These are phyloP conservation scores for Chrysoporthe puriensis DNA, from an alignment of 2,329 filamentous ascomycete genomes.

Conservation along the genomic window DNA sequence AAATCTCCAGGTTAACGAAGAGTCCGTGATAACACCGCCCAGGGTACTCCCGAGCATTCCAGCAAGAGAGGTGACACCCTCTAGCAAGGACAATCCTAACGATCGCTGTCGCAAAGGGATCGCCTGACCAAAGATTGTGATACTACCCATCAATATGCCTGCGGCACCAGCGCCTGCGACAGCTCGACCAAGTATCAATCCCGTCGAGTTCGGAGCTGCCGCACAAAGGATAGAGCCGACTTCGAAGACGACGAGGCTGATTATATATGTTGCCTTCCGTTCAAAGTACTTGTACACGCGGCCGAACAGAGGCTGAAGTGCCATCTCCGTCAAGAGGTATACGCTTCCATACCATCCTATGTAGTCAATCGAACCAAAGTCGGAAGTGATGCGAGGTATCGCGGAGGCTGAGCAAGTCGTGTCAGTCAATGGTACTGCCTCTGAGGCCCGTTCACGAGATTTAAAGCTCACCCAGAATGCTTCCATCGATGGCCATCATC, in stretches of 20 bases:
- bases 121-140: conserved; percentile 14
- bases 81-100: conserved; percentile 15
- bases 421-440: background rate
- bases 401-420: conserved; percentile 2
- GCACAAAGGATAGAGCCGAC: conserved; percentile 19
- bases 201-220: conserved; percentile 17
- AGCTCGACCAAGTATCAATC: conserved; percentile 17
- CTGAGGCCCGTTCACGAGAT: background rate
- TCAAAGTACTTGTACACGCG: conserved; percentile 20
- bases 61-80: conserved; percentile 17
- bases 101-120: conserved; percentile 16
- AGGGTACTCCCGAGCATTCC: conserved; percentile 21
- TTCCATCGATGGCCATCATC: conserved; percentile 14
- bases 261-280: conserved; percentile 16
- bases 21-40: conserved; percentile 18
- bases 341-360: conserved; percentile 20
- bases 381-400: conserved; percentile 19
- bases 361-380: conserved; percentile 19
- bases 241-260: conserved; percentile 12
- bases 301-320: conserved; percentile 16
- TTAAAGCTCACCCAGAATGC: background rate
- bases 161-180: conserved; percentile 15
- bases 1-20: conserved; percentile 22
- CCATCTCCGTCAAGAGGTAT: conserved; percentile 17
- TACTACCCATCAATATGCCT: conserved; percentile 17